Percentiles rank a stretch among this genome's conserved stretches.
Evolutionary conservation across 2,329 filamentous ascomycete genomes (phyloP).

Genomic region (Apiospora phragmitis): DNA sequence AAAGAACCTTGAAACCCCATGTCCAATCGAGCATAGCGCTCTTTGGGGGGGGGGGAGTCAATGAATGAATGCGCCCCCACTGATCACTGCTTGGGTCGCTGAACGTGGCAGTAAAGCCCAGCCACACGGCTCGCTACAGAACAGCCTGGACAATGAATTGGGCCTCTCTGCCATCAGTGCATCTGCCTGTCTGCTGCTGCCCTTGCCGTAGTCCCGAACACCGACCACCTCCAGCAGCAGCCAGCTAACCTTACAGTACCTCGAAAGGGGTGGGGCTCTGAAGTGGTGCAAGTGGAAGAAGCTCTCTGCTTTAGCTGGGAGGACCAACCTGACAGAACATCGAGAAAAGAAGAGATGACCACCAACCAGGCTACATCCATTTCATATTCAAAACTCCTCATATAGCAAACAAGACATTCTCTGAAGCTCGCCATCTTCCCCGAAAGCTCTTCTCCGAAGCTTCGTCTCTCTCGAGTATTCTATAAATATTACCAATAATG

Average conservation of each 20-base stretch:
- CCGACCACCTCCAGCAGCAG: neutral
- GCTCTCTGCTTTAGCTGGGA: neutral
- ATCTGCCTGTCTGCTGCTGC: neutral
- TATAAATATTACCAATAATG: neutral
- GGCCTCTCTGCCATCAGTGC: constrained; percentile 1
- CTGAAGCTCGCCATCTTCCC: neutral
- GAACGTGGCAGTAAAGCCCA: neutral
- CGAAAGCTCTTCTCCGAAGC: neutral
- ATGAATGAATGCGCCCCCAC: constrained; percentile 3
- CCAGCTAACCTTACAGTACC: neutral
- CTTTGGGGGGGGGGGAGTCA: constrained; percentile 2
- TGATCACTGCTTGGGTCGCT: constrained; percentile 8
- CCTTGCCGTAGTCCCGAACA: neutral
- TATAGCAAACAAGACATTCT: neutral
- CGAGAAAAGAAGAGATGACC: neutral
- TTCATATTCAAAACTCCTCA: neutral
- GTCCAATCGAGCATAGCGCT: constrained; percentile 6
- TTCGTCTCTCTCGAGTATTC: neutral
- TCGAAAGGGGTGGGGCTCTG: neutral
- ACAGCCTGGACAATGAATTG: neutral
- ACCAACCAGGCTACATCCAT: neutral
- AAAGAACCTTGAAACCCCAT: constrained; percentile 8
- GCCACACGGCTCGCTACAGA: constrained; percentile 3
- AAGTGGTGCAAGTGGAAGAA: neutral
- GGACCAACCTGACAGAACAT: neutral